Base-by-base conservation (phyloP, 345 rosid genomes). In the Eucalyptus curtisii region DNA sequence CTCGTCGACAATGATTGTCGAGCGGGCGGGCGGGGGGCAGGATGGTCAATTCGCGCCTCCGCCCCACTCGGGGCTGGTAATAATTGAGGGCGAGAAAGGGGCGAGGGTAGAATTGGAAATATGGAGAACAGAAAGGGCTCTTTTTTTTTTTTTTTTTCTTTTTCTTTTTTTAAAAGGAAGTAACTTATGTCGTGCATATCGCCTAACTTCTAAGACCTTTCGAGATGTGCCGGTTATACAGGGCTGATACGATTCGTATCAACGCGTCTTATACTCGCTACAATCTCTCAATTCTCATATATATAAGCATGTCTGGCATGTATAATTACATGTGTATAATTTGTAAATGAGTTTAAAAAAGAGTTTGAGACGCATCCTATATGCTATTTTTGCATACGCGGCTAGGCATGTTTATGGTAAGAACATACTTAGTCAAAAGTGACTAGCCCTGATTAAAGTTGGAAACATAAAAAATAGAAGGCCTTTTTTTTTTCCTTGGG, bases 81-180 rank as follows among this genome's bases (percentile, higher is more conserved):
- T 68, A 68, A 68, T 76, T 20, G 82, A 40, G 44, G 82, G 82
- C 2, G 14, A 6, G 27, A 76, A 22, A 10, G 13, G 25, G 27
- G 1, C 27, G 27, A 42, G 82, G 82, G 45, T 6, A 76, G 42
- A 76, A 40, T 76, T 76, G 82, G 30, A 20, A 76, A 40, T 42
- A 8, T 5, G 6, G 24, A 9, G 6, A 33, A 7, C 15, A 17
- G 25, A 8, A 33, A 33, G 27, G 44, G 13, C 10, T 17, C 20
- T 8, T 2, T 19, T 20, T 15, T 4, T 4, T 27, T 4, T 3
- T 19, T 20, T 15, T 7, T 4, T n/a, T n/a, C n/a, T 27, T 4
- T 1, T 5, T 10, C 12, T 59, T 11, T 11, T 25, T 27, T 11
- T 0, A 13, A 30, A 6, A 22, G 13, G 11, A 40, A 40, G 3